phyloP scores from a whole-genome alignment of 1,284 basidiomycete genomes.

The Coniferiporia sulphurascens region DNA sequence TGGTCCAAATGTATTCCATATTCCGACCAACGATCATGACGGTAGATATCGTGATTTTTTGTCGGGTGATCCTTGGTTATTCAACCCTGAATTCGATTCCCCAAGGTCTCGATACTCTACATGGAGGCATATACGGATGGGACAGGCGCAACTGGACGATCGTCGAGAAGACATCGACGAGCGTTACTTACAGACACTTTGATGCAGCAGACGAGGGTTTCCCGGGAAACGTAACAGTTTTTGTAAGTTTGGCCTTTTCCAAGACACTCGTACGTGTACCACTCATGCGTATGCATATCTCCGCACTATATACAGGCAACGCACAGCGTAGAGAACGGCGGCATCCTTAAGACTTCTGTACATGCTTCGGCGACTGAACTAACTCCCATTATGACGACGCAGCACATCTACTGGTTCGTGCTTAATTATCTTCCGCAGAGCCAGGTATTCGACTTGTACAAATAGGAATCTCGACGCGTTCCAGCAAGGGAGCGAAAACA shows the following conservation, averaged over 20 bases:
- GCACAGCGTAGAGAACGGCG: conserved; percentile 44
- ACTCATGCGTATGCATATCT: background rate
- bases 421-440: background rate
- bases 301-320: conserved; percentile 36
- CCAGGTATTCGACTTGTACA: background rate
- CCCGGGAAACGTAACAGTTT: conserved; percentile 46
- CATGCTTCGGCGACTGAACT: conserved; percentile 43
- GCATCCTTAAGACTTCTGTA: conserved; percentile 40
- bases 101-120: conserved; percentile 42
- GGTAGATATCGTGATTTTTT: background rate
- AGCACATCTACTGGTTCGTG: conserved; percentile 47
- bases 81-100: background rate
- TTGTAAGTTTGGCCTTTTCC: conserved; percentile 28
- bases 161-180: conserved; percentile 35
- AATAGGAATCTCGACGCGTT: conserved; percentile 52
- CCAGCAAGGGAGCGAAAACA: conserved; percentile 39
- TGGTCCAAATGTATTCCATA: conserved; percentile 44
- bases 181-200: conserved; percentile 46
- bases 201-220: conserved; percentile 51
- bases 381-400: conserved; percentile 58
- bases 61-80: background rate
- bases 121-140: conserved; percentile 51
- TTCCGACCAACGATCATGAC: conserved; percentile 40
- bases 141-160: conserved; percentile 54
- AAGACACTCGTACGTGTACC: too few relatives aligned